These are phyloP conservation scores for Mediolabrus comicus DNA, from an alignment of 108 stramenopile genomes.

Conservation along the genomic window DNA sequence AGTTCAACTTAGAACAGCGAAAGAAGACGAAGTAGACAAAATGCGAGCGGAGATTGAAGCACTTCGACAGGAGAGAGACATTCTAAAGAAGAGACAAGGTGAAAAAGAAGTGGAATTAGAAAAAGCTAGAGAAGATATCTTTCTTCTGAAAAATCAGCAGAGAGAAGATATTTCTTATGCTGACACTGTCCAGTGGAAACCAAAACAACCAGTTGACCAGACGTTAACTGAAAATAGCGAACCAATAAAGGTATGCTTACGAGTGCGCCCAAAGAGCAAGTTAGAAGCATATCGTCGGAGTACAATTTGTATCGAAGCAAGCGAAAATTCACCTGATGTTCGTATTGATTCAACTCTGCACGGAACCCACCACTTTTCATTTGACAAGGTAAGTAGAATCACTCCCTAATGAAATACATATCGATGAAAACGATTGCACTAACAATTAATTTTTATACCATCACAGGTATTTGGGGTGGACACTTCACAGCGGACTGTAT, in stretches of 20 bases:
- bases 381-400: conserved; percentile 4
- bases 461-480: conserved; percentile 8
- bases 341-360: neutral
- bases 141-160: neutral
- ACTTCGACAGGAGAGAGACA: conserved; percentile 12
- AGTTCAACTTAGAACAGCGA: neutral
- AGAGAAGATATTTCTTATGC: neutral
- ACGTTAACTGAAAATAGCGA: neutral
- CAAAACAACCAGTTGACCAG: neutral
- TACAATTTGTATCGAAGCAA: conserved; percentile 10
- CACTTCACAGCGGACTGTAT: conserved; percentile 1
- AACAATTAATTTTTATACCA: no score
- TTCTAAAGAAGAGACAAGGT: neutral
- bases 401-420: neutral
- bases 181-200: neutral
- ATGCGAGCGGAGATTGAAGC: conserved; percentile 6
- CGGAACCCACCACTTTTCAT: neutral
- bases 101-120: conserved; percentile 9
- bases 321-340: neutral
- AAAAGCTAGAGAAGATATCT: conserved; percentile 7
- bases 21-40: neutral
- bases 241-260: neutral
- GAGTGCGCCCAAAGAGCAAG: conserved; percentile 9
- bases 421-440: no score
- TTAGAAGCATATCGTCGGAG: conserved; percentile 9